Evolutionary conservation across 2,329 filamentous ascomycete species (phyloP), one percentile per base, ranked within the genome.

Genomic region (Periconia macrospinosa): DNA sequence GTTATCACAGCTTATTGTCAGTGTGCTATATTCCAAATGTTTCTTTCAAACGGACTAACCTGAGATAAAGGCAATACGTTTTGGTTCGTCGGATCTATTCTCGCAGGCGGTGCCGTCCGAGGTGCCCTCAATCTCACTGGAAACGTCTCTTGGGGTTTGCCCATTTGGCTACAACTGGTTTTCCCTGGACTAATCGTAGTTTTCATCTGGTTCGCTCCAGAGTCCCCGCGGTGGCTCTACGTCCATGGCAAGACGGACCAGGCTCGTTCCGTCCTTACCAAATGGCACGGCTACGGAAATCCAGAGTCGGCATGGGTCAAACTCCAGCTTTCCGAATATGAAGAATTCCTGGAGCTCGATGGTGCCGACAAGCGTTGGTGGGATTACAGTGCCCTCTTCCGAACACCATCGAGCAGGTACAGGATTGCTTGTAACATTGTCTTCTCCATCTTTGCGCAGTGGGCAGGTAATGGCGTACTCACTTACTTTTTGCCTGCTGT

Each of bases 201-300:
- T 27, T 61, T 78, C 0, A 72, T 79, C 6, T 80, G 76, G 56
- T 76, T 84, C 50, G 70, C 85, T 1, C 83, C 84, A 0, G 84
- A 86, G 59, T 84, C 81, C 1, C 84, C 84, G 0, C 73, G 83
- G 50, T 86, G 83, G 83, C 71, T 85, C 14, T 79, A 83, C 52
- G 76, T 76, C 52, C 77, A 81, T 27, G 81, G 81, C 30, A 78
- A 78, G 17, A 71, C 77, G 8, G 79, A 83, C 18, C 76, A 85
- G 57, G 83, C 82, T 1, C 75, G 79, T 43, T 69, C 75, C 3
- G 77, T 83, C 6, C 73, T 89, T n/a, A 77, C 81, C 7, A 80
- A 79, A 53, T 83, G 83, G 58, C 84, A 84, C 57, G 76, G 80
- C 2, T 45, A 60, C 20, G 77, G 83, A 50, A 78, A 77, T 1